Conservation (phyloP, 2,329 filamentous ascomycete species). For the Aaosphaeria arxii region DNA sequence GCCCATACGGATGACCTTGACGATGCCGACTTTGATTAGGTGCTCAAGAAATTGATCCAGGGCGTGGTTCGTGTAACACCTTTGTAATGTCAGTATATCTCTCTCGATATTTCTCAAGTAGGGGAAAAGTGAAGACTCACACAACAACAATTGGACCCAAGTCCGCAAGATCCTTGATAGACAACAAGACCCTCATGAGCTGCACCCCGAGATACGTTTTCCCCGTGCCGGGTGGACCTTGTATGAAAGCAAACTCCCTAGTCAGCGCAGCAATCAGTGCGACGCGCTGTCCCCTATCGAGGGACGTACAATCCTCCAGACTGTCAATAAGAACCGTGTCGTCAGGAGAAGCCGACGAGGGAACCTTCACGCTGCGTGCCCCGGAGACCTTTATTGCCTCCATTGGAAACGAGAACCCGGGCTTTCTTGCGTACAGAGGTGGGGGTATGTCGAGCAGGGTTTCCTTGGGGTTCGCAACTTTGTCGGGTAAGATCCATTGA, state of each 20-base stretch:
- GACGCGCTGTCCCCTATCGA: slow-evolving; percentile 51
- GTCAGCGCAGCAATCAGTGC: slow-evolving; percentile 55
- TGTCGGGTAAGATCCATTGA: slow-evolving; percentile 24
- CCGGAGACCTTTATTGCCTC: slow-evolving; percentile 11
- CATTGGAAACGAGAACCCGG: slow-evolving; percentile 19
- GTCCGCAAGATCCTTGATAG: slow-evolving; percentile 16
- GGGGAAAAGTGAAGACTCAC: slow-evolving; percentile 11
- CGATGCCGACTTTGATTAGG: slow-evolving; percentile 47
- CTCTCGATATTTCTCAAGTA: no score
- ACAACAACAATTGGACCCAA: slow-evolving; percentile 47
- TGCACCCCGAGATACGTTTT: slow-evolving; percentile 39
- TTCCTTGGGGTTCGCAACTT: not conserved
- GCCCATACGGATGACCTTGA: slow-evolving; percentile 60
- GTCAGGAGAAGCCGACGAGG: slow-evolving; percentile 5
- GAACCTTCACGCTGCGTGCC: slow-evolving; percentile 2
- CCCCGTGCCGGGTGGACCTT: slow-evolving; percentile 70
- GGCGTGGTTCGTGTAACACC: slow-evolving; percentile 49
- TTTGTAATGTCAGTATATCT: not conserved
- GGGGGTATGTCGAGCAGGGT: slow-evolving; percentile 14
- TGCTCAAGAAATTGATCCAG: slow-evolving; percentile 59
- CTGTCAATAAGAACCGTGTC: not conserved
- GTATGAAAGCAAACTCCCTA: slow-evolving; percentile 58
- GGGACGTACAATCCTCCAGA: slow-evolving; percentile 11
- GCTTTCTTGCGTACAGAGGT: slow-evolving; percentile 19
- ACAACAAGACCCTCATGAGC: not conserved